A percentile compares a stretch with the other conserved stretches of the same genome.
Conservation (phyloP, 106 monocot genomes). For the Triglochin maritima region DNA sequence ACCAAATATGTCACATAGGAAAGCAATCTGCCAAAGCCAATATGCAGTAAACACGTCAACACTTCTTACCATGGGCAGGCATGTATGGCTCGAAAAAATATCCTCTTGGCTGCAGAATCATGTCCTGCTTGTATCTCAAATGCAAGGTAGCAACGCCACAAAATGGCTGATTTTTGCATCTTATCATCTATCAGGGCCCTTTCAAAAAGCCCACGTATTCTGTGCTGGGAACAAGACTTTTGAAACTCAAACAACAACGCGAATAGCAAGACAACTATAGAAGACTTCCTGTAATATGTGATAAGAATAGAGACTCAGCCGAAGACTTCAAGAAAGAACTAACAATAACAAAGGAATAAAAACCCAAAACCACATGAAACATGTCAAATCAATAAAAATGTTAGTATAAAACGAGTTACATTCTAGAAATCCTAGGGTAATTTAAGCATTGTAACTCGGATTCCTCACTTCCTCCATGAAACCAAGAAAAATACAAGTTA, state of each 20-base stretch:
- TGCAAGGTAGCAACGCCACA: constrained; percentile 86
- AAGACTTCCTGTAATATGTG: constrained; percentile 46
- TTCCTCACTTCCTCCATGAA: too few relatives aligned
- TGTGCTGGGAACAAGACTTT: constrained; percentile 43
- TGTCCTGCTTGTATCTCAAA: constrained; percentile 52
- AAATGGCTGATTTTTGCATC: constrained; percentile 77
- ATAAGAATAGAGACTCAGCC: neutral
- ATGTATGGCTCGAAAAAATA: constrained; percentile 92
- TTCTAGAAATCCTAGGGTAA: neutral
- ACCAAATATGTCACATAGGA: too few relatives aligned
- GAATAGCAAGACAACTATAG: constrained; percentile 52
- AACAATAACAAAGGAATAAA: neutral
- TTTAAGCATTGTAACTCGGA: too few relatives aligned
- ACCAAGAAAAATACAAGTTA: too few relatives aligned
- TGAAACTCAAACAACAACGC: constrained; percentile 67
- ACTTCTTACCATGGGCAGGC: constrained; percentile 81
- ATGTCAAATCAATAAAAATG: neutral
- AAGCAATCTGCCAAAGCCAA: too few relatives aligned
- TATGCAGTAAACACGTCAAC: too few relatives aligned
- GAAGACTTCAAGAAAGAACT: neutral
- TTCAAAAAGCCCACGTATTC: constrained; percentile 84
- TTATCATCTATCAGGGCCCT: constrained; percentile 62
- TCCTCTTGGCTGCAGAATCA: constrained; percentile 46
- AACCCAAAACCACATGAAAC: neutral
- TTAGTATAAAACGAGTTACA: neutral